Conservation (phyloP, 176 grass and related monocot species). For the Bolboschoenus planiculmis region DNA sequence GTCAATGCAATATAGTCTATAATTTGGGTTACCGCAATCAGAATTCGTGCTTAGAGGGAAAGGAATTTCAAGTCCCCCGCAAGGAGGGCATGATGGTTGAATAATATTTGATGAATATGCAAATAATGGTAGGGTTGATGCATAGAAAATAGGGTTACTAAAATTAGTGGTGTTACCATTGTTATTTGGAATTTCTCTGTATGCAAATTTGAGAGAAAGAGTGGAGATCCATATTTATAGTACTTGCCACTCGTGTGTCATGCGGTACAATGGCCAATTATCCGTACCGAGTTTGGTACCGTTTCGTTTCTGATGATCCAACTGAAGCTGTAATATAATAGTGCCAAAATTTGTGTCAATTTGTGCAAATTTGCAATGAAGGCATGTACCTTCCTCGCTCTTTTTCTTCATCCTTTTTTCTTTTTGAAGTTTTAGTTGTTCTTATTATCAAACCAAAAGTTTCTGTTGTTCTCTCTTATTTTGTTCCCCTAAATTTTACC, state of each 20-base stretch:
- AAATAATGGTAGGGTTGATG: not conserved
- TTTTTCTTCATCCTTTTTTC: too few relatives aligned
- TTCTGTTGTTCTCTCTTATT: not conserved
- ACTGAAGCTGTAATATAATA: too few relatives aligned
- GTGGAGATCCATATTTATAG: slow-evolving; percentile 10
- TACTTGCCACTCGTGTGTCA: not conserved
- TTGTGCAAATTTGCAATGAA: not conserved
- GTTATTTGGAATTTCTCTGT: not conserved
- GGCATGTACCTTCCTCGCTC: not conserved
- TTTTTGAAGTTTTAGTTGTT: not conserved
- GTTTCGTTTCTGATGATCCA: too few relatives aligned
- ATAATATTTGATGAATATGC: not conserved
- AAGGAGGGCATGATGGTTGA: slow-evolving; percentile 15
- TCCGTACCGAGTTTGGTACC: too few relatives aligned
- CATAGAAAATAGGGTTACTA: slow-evolving; percentile 15
- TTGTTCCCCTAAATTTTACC: not conserved
- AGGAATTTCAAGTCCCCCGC: slow-evolving; percentile 4
- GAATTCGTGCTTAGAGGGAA: slow-evolving; percentile 17
- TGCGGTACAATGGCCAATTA: too few relatives aligned
- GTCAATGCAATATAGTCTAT: slow-evolving; percentile 4
- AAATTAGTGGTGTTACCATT: slow-evolving; percentile 5
- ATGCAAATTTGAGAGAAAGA: not conserved
- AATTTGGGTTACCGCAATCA: slow-evolving; percentile 15
- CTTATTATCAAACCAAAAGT: not conserved
- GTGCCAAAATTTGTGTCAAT: too few relatives aligned